Evolutionary conservation across 768 basidiomycete species (phyloP).

Genomic region (Tricholoma sp.): DNA sequence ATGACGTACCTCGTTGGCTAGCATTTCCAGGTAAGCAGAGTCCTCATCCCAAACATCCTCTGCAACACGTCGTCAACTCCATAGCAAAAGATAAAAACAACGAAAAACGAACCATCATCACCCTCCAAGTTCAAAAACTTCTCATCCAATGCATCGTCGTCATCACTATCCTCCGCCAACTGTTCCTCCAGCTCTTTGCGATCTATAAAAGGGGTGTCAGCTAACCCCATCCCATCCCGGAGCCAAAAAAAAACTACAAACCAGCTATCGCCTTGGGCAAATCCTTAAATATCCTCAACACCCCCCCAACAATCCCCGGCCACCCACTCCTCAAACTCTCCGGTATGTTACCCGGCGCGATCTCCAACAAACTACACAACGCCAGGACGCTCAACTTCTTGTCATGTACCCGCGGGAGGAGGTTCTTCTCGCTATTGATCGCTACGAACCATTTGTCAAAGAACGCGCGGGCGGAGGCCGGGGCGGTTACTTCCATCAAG

Average conservation of each 20-base stretch:
- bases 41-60: slow-evolving; percentile 92
- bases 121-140: slow-evolving; percentile 58
- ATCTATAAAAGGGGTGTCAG: slow-evolving; percentile 29
- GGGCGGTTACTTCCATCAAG: slow-evolving; percentile 57
- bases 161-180: slow-evolving; percentile 32
- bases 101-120: slow-evolving; percentile 48
- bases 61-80: slow-evolving; percentile 20
- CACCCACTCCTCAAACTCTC: slow-evolving; percentile 62
- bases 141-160: slow-evolving; percentile 48
- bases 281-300: slow-evolving; percentile 69
- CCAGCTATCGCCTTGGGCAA: slow-evolving; percentile 74
- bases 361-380: slow-evolving; percentile 71
- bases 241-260: slow-evolving; percentile 17
- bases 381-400: slow-evolving; percentile 80
- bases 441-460: slow-evolving; percentile 82
- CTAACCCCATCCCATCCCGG: background rate
- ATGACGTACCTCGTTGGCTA: slow-evolving; percentile 67
- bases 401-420: slow-evolving; percentile 83
- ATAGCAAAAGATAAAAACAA: background rate
- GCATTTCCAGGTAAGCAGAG: slow-evolving; percentile 81
- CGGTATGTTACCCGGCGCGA: slow-evolving; percentile 54
- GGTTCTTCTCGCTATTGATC: slow-evolving; percentile 48
- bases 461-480: slow-evolving; percentile 66
- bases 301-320: slow-evolving; percentile 67
- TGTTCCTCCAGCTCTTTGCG: slow-evolving; percentile 59